phyloP scores from a whole-genome alignment of 352 stramenopile genomes.

The Hyaloperonospora brassicae region DNA sequence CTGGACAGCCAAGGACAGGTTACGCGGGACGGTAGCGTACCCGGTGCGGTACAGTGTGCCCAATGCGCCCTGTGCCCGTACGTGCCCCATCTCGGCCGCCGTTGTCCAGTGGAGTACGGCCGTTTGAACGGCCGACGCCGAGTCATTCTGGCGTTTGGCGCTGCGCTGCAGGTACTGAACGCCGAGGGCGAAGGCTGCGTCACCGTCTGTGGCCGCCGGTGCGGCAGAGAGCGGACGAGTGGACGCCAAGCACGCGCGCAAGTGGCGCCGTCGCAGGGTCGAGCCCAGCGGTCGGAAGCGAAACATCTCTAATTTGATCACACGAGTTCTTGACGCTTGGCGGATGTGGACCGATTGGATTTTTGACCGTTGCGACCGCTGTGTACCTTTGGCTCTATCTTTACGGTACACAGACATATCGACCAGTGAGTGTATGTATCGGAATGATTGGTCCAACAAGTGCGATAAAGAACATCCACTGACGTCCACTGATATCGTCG shows the following conservation, averaged over 20 bases:
- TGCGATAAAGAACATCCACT: not conserved
- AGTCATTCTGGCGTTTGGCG: slow-evolving; percentile 22
- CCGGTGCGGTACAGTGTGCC: slow-evolving; percentile 65
- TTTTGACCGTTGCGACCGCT: not conserved
- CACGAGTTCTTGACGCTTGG: not conserved
- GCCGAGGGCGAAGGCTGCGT: slow-evolving; percentile 52
- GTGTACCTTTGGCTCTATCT: no score
- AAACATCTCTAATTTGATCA: slow-evolving; percentile 12
- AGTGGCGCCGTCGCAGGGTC: slow-evolving; percentile 9
- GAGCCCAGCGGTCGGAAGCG: slow-evolving; percentile 11
- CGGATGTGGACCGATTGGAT: not conserved
- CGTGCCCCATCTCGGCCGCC: slow-evolving; percentile 57
- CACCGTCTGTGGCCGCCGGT: slow-evolving; percentile 14
- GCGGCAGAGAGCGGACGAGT: slow-evolving; percentile 7
- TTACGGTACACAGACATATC: no score
- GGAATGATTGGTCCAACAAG: not conserved
- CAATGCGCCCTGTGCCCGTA: slow-evolving; percentile 61
- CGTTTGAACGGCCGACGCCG: slow-evolving; percentile 33
- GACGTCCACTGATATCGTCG: not conserved
- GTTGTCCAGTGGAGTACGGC: slow-evolving; percentile 75
- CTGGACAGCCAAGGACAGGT: slow-evolving; percentile 38
- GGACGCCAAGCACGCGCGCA: slow-evolving; percentile 1
- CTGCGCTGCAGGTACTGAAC: slow-evolving; percentile 54
- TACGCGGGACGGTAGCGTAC: slow-evolving; percentile 36
- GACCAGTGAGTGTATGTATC: not conserved